Evolutionary conservation across 164 flowering plant genomes (phyloP), one percentile per base, ranked within the genome.

Genomic region (Magnolia changhungtana): DNA sequence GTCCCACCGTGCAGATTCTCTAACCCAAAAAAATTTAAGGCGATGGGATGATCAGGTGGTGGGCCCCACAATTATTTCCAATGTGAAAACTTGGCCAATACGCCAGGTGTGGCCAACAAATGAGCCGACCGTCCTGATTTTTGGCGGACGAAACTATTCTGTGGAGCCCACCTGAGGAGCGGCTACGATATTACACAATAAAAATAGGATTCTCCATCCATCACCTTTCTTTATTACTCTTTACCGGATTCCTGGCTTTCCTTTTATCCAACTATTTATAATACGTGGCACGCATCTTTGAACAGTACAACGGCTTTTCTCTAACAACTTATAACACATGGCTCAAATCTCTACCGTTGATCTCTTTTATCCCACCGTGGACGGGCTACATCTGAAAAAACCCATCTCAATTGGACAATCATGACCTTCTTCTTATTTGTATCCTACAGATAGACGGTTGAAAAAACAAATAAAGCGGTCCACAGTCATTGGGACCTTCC

Each of bases 241-340:
- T 74, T 74, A 74, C 68, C 67, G 68, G 70, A 67, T 37, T 66
- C 77, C 77, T 76, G 84, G 27, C 68, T 76, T 59, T 64, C 27
- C 71, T 63, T 51, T 67, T 67, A 19, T 55, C 61, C 10, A 55
- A 55, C 61, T 55, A 55, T 55, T 16, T 11, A 55, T 55, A 11
- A 55, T 14, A 37, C 45, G 45, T 37, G 45, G 45, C 45, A 37
- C 45, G 45, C 45, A 37, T 55, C 61, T 55, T 55, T 55, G 13
- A 11, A 16, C 10, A 55, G 45, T 37, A 9, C 61, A 55, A 8
- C 61, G 61, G 61, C 61, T 55, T 55, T 16, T 55, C 61, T 14
- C 61, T 37, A 37, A 37, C 45, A 37, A 37, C 6, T 37, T 0
- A 37, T 37, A 37, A 37, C 45, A 37, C 45, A 4, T 37, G 45